phyloP scores from a whole-genome alignment of 192 early-diverging fungal genomes.

The Diversispora eburnea region DNA sequence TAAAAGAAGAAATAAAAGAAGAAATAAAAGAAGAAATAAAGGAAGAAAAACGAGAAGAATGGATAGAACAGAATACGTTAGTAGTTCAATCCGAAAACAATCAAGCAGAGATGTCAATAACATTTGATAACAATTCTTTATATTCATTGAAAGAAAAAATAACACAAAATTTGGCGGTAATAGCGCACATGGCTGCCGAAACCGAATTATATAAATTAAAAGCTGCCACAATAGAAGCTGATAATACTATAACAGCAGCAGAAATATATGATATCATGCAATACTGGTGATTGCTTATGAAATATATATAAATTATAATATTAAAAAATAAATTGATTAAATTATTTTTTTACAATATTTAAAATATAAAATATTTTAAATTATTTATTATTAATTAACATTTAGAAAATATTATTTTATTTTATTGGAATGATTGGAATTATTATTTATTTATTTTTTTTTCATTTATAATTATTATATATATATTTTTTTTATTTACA shows the following conservation, averaged over 20 bases:
- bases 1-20: too few relatives aligned
- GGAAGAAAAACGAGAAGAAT: too few relatives aligned
- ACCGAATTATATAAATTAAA: not conserved
- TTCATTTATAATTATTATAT: too few relatives aligned
- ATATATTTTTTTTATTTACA: too few relatives aligned
- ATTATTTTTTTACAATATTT: not conserved
- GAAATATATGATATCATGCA: not conserved
- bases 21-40: too few relatives aligned
- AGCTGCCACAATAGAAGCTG: not conserved
- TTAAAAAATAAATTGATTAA: not conserved
- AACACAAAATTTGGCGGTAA: not conserved
- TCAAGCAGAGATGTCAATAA: not conserved
- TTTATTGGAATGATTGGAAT: too few relatives aligned
- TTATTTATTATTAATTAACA: not conserved
- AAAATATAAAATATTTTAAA: not conserved
- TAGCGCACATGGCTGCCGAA: not conserved
- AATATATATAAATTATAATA: not conserved
- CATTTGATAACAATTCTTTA: not conserved
- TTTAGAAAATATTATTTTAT: too few relatives aligned
- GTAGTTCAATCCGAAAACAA: not conserved
- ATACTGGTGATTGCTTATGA: not conserved
- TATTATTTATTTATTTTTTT: too few relatives aligned
- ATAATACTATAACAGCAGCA: conserved; percentile 2
- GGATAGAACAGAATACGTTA: not conserved
- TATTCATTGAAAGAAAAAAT: not conserved